Percentiles rank a stretch among this genome's conserved stretches.
Conservation (phyloP, 1,284 basidiomycete genomes). For the Coniferiporia sulphurascens region DNA sequence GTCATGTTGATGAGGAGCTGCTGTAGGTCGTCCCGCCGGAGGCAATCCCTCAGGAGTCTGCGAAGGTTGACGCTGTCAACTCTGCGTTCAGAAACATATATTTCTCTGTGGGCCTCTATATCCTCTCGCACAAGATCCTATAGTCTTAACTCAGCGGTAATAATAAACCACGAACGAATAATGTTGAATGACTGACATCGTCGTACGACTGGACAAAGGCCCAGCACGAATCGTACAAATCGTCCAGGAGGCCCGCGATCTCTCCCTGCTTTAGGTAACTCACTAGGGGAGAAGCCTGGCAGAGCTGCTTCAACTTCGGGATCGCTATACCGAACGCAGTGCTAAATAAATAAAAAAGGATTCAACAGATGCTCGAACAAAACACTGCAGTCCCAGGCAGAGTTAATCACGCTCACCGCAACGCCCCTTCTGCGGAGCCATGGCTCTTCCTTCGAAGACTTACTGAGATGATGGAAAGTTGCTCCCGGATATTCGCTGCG, state of each 20-base stretch:
- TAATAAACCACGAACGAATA: not conserved
- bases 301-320: not conserved
- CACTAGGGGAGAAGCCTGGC: constrained; percentile 2
- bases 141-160: not conserved
- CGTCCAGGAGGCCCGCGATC: constrained; percentile 5
- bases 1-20: constrained; percentile 1
- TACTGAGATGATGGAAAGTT: constrained; percentile 5
- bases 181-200: constrained; percentile 6
- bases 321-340: not conserved
- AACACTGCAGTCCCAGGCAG: not conserved
- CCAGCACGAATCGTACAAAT: constrained; percentile 7
- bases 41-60: constrained; percentile 11
- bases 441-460: not conserved
- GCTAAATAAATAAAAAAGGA: too few species aligned
- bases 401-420: not conserved
- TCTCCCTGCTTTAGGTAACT: constrained; percentile 15
- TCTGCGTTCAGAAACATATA: constrained; percentile 12
- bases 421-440: not conserved
- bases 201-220: not conserved
- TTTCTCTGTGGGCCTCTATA: constrained; percentile 13
- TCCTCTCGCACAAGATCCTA: constrained; percentile 14
- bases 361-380: too few species aligned
- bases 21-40: constrained; percentile 3
- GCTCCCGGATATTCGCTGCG: constrained; percentile 16
- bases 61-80: constrained; percentile 8